Evolutionary conservation across 306 rosid genomes (phyloP), one percentile per base, ranked within the genome.

Genomic region (Citrullus colocynthis): DNA sequence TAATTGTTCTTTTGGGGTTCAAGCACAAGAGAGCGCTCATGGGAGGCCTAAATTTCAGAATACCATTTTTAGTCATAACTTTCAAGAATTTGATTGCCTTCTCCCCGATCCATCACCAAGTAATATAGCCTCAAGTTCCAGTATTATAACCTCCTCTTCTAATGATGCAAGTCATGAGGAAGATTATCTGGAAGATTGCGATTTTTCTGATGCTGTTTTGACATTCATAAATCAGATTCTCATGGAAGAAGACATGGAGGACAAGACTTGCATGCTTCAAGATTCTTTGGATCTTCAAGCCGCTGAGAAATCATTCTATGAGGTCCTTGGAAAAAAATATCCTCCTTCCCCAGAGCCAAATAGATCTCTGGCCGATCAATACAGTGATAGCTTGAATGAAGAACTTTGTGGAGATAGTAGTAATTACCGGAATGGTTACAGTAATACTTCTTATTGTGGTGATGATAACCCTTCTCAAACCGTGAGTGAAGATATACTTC

Each of bases 171-270:
- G 81, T 55, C 89, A 78, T 0, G 97, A 85, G 80, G 97, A 89
- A 9, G 90, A 87, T 85, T 91, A 86, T 30, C 87, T 81, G 2
- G 99, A 96, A 81, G 97, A 92, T 6, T 96, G 93, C 79, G 99
- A 96, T 58, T 96, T 96, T 85, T 91, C 98, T 21, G 97, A 96
- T 89, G 81, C 85, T 4, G 87, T 91, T 84, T 88, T 96, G 87
- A 78, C 80, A 10, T 96, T 87, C 85, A 96, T 96, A 63, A 91
- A 71, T 85, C 96, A 91, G 86, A 96, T 92, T 78, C 99, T 96
- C 20, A 96, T 96, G 99, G 98, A 96, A 78, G 98, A 92, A 83
- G 99, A 92, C 76, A 80, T 91, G 88, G 99, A 92, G 80, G 99
- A 91, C 56, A 92, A 86, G 86, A 84, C 89, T 48, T 89, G 96